Evolutionary conservation across 192 early-diverging fungal genomes (phyloP).

Genomic region (Coemansia sp.): DNA sequence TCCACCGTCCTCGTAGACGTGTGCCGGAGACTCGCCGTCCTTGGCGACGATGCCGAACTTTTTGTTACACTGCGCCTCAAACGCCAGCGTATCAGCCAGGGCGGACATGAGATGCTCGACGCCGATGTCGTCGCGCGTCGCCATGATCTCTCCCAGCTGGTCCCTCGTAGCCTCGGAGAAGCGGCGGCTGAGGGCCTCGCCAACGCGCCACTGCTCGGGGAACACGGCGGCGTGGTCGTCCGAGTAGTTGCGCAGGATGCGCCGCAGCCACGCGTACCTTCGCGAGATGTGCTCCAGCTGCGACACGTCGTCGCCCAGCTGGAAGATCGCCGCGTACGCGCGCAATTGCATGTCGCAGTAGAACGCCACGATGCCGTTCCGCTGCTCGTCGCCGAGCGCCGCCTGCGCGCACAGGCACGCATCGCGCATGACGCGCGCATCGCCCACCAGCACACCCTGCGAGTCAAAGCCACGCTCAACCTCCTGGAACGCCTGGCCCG

Average conservation of each 20-base stretch:
- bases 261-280: conserved; percentile 91
- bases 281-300: conserved; percentile 81
- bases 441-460: not conserved
- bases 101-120: conserved; percentile 74
- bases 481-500: conserved; percentile 64
- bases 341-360: conserved; percentile 84
- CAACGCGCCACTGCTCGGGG: conserved; percentile 68
- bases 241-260: conserved; percentile 84
- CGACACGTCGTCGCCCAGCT: conserved; percentile 70
- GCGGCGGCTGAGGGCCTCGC: conserved; percentile 59
- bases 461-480: conserved; percentile 72
- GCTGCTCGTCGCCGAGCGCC: conserved; percentile 61
- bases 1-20: conserved; percentile 15
- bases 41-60: conserved; percentile 63
- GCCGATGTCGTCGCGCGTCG: conserved; percentile 57
- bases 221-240: conserved; percentile 87
- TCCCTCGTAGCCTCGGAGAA: conserved; percentile 90
- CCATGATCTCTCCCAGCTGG: conserved; percentile 58
- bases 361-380: conserved; percentile 48
- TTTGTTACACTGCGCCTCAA: conserved; percentile 82
- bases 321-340: conserved; percentile 81
- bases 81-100: conserved; percentile 83
- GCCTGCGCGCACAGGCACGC: conserved; percentile 79
- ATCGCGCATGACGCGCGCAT: conserved; percentile 58
- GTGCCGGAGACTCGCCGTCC: not conserved